A percentile compares a stretch with the other conserved stretches of the same genome.
These are phyloP conservation scores for Daedaleopsis nitida DNA, from an alignment of 768 basidiomycete genomes.

Conservation along the genomic window DNA sequence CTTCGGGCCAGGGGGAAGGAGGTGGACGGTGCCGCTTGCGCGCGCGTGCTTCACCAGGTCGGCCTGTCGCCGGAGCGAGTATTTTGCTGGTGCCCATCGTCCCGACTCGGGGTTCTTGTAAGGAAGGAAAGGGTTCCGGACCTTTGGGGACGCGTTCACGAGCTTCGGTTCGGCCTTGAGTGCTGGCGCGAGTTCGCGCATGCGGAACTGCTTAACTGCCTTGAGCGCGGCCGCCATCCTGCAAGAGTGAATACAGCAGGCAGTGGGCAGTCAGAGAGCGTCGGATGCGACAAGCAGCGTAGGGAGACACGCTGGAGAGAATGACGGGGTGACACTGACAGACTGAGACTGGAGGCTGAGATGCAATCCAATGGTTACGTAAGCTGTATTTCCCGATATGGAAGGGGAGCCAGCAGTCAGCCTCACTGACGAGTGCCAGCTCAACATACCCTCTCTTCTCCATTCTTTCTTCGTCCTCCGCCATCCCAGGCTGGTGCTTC, in stretches of 20 bases:
- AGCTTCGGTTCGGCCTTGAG: conserved; percentile 19
- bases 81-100: conserved; percentile 68
- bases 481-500: conserved; percentile 3
- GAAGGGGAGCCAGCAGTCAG: conserved; percentile 19
- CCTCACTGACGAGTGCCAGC: conserved; percentile 18
- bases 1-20: conserved; percentile 75
- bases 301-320: neutral
- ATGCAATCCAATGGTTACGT: conserved; percentile 1
- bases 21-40: conserved; percentile 48
- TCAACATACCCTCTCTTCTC: conserved; percentile 10
- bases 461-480: conserved; percentile 4
- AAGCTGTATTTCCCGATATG: conserved; percentile 19
- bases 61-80: conserved; percentile 76
- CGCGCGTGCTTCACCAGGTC: conserved; percentile 77
- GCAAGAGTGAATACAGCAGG: neutral
- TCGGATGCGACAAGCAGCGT: neutral
- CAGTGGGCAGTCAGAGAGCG: neutral
- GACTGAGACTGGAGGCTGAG: neutral
- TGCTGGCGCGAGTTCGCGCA: conserved; percentile 45
- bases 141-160: conserved; percentile 19
- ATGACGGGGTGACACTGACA: neutral
- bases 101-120: conserved; percentile 58
- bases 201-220: conserved; percentile 47
- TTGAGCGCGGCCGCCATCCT: conserved; percentile 28
- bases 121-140: conserved; percentile 71